A percentile compares a stretch with the other conserved stretches of the same genome.
These are phyloP conservation scores for Plantago elongata DNA, from an alignment of 257 asterid genomes.

Conservation along the genomic window DNA sequence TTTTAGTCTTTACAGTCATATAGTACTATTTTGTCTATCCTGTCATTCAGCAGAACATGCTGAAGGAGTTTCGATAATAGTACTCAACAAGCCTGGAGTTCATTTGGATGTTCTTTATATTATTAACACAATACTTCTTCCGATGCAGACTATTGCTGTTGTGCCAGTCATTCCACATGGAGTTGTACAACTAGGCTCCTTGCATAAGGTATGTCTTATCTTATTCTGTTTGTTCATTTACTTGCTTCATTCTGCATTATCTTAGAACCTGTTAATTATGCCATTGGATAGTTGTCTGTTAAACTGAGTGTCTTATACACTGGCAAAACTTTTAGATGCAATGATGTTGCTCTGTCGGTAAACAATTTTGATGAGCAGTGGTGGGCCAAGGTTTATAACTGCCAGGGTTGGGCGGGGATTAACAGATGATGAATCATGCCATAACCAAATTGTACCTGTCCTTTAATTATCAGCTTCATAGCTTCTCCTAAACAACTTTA, in stretches of 20 bases:
- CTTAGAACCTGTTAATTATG: neutral
- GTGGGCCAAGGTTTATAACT: neutral
- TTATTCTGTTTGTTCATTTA: slow-evolving; percentile 15
- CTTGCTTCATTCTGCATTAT: slow-evolving; percentile 2
- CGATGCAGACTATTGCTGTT: slow-evolving; percentile 80
- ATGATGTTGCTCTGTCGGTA: neutral
- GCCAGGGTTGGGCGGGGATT: too few species aligned
- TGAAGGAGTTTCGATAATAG: too few species aligned
- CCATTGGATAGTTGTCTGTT: neutral
- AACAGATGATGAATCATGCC: too few species aligned
- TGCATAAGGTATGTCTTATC: slow-evolving; percentile 51
- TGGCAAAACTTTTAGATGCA: neutral
- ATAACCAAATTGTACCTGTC: neutral
- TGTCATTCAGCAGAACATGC: too few species aligned
- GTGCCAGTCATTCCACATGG: slow-evolving; percentile 79
- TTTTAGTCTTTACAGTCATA: too few species aligned
- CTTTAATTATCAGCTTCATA: slow-evolving; percentile 2
- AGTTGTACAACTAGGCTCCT: slow-evolving; percentile 80
- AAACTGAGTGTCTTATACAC: slow-evolving; percentile 1
- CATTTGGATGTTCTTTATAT: slow-evolving; percentile 19
- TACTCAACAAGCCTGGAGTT: neutral
- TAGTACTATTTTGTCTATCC: too few species aligned
- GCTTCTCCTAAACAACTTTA: neutral
- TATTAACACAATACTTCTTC: slow-evolving; percentile 11
- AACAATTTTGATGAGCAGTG: neutral